Base-by-base conservation (phyloP, 2,329 filamentous ascomycete genomes). In the Ophiocordyceps camponoti-leonardi region DNA sequence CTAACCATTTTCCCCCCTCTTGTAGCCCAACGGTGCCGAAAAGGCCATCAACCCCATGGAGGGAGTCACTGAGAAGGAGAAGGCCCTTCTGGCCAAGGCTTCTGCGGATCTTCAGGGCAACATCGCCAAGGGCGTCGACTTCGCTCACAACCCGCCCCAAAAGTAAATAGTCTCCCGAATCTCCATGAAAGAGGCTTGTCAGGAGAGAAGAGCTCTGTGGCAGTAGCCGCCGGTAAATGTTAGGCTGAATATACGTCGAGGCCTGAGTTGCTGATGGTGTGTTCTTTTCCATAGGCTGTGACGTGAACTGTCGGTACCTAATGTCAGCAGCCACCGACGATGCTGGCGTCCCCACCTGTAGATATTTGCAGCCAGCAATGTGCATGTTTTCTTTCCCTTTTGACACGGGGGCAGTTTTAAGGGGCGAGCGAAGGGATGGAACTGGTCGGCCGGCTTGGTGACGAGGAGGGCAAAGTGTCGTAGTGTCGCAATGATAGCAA, bases 41-140 rank as follows among this genome's bases (percentile, higher is more conserved):
- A 92, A 92, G 71, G 86, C 79, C 56, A 72, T 74, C 59, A 86
- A 96, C 68, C 75, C 86, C 51, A 74, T 96, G 53, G 74, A 72
- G 57, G 73, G 73, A 51, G 78, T 87, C 59, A 86, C 83, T 60
- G 83, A 86, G 43, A 79, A 86, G 68, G 92, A 96, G 78, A 84
- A 94, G 81, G 78, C 75, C 58, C 79, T 96, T 52, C 75, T 96
- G 57, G 72, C 83, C 57, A 81, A 77, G 59, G 78, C 75, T 63
- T 74, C 84, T 62, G 71, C 77, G 56, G 90, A 83, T 54, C 78
- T 96, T 51, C 83, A 87, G 73, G 81, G 78, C 69, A 96, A 96
- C 72, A 94, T 98, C 63, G 69, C 77, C 60, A 95, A 96, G 79
- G 92, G 92, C 62, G 72, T 95, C 61, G 78, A 81, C 62, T 98